phyloP scores from a whole-genome alignment of 495 filamentous ascomycete species.

The Penicillium canescens region DNA sequence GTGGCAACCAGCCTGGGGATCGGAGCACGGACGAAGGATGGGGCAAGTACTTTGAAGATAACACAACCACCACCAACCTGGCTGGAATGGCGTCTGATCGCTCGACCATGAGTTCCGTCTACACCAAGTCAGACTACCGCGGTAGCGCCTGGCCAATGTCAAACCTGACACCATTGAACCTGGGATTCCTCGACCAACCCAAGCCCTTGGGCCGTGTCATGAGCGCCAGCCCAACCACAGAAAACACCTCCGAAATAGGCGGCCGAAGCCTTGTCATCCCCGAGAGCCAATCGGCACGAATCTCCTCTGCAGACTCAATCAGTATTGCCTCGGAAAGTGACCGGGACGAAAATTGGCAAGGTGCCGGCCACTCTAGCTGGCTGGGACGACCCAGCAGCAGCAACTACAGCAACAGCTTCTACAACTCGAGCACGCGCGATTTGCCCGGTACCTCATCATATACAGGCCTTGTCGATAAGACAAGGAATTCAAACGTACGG shows the following conservation, averaged over 20 bases:
- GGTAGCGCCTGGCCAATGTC: conserved; percentile 42
- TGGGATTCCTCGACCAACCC: conserved; percentile 41
- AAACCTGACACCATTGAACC: conserved; percentile 34
- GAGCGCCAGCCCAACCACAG: conserved; percentile 68
- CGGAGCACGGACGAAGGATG: conserved; percentile 58
- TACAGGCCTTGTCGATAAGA: conserved; percentile 9
- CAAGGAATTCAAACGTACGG: conserved; percentile 30
- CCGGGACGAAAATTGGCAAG: conserved; percentile 47
- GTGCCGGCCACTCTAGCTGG: conserved; percentile 44
- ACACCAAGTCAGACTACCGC: conserved; percentile 37
- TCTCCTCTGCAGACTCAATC: conserved; percentile 59
- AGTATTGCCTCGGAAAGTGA: conserved; percentile 58
- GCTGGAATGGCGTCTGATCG: conserved; percentile 26
- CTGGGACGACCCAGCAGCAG: conserved; percentile 58
- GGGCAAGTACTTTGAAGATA: conserved; percentile 60
- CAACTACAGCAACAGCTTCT: conserved; percentile 58
- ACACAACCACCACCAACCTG: conserved; percentile 45
- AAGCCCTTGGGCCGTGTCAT: conserved; percentile 54
- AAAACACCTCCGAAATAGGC: conserved; percentile 40
- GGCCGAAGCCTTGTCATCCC: conserved; percentile 43
- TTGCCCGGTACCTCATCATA: conserved; percentile 21
- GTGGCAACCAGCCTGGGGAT: conserved; percentile 36
- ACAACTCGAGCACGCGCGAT: conserved; percentile 40
- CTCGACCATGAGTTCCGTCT: conserved; percentile 27
- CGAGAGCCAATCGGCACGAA: conserved; percentile 61